phyloP scores from a whole-genome alignment of 495 filamentous ascomycete genomes.

The Neurospora sp. region DNA sequence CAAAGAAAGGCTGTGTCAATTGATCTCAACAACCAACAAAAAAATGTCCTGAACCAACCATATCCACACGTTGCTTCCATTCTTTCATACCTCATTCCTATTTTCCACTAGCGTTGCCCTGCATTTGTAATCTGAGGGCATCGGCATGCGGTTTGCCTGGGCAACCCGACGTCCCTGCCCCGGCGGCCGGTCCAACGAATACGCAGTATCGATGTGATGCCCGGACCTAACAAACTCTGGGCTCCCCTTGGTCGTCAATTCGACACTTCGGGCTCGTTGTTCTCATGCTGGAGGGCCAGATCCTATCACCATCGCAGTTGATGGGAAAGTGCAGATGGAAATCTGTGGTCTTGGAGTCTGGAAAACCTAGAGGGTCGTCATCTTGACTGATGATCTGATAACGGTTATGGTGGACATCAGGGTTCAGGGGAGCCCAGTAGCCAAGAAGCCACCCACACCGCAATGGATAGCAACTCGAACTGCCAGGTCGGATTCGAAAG shows the following conservation, averaged over 20 bases:
- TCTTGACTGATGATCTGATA: neutral
- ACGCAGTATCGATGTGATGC: neutral
- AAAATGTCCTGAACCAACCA: neutral
- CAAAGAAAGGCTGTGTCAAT: neutral
- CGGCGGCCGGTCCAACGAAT: neutral
- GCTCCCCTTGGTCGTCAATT: neutral
- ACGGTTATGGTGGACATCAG: neutral
- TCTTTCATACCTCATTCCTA: neutral
- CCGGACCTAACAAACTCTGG: neutral
- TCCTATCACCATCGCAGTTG: neutral
- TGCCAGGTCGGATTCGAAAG: neutral
- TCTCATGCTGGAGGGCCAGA: neutral
- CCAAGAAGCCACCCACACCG: neutral
- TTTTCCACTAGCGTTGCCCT: neutral
- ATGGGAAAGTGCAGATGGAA: neutral
- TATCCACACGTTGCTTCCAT: neutral
- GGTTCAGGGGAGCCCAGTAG: neutral
- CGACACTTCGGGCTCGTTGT: neutral
- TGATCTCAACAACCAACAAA: neutral
- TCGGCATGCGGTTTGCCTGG: neutral
- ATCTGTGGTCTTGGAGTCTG: neutral
- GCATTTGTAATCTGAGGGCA: neutral
- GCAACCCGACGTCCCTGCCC: neutral
- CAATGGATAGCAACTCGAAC: neutral
- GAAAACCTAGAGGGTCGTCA: neutral